Conservation (phyloP, 139 green algal genomes). For the Spirogloea muscicola region DNA sequence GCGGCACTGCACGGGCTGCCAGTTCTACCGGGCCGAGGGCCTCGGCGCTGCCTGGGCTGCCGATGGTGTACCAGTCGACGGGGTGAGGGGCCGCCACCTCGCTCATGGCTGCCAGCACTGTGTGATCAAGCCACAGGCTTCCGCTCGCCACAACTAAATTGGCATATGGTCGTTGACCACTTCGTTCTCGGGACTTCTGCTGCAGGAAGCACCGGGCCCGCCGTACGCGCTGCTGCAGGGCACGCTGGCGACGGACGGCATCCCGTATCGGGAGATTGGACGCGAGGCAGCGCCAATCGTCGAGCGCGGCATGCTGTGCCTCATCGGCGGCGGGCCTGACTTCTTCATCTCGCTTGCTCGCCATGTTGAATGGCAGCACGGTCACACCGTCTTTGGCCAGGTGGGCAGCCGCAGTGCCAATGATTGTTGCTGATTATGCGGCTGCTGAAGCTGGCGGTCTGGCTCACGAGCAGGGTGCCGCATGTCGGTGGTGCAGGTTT, state of each 20-base stretch:
- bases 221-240: conserved; percentile 57
- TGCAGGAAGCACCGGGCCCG: conserved; percentile 34
- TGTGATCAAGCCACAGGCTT: no score
- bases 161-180: no score
- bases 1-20: conserved; percentile 36
- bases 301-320: conserved; percentile 40
- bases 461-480: no score
- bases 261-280: conserved; percentile 15
- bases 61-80: conserved; percentile 5
- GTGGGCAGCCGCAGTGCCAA: no score
- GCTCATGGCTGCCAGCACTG: no score
- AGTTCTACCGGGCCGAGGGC: conserved; percentile 41
- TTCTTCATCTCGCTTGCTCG: conserved; percentile 53
- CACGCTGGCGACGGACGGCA: conserved; percentile 17
- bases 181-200: no score
- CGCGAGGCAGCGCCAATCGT: conserved; percentile 30
- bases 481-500: no score
- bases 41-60: conserved; percentile 15
- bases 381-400: conserved; percentile 48
- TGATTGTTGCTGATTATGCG: no score
- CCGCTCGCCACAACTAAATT: no score
- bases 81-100: no score
- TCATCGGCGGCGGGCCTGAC: conserved; percentile 51
- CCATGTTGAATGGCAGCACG: conserved; percentile 51
- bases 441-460: no score